Base-by-base conservation (phyloP, 257 asterid species). In the Henckelia pumila region DNA sequence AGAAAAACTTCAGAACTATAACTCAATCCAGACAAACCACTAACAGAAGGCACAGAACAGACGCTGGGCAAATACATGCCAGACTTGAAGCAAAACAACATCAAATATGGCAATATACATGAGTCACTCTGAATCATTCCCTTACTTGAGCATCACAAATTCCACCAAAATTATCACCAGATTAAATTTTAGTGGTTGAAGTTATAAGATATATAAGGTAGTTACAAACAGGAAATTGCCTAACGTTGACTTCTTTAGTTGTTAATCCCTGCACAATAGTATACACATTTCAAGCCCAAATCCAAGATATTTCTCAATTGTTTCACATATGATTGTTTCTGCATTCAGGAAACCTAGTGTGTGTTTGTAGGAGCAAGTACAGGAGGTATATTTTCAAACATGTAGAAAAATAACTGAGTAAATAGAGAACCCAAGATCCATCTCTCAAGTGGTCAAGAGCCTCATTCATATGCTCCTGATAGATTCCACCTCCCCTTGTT, bases 391-490 rank as follows among this genome's bases (percentile, higher is more conserved):
- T 56, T 71, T 33, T 61, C 37, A 59, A 66, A 66, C 35, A 64
- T 32, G 33, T 77, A 24, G 35, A 62, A 61, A 63, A 60, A 62
- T 40, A 23, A 14, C 23, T 25, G 61, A 40, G 11, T 25, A 24
- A 19, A 68, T 72, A 58, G 30, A 78, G 26, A 87, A 94, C 99
- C 99, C 99, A 94, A 64, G 82, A 95, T 79, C 99, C 99, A 59
- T 83, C 83, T 71, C 71, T 74, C 84, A 94, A 77, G 67, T 88
- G 87, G 57, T 85, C 96, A 77, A 91, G 93, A 71, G 96, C 96
- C 83, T 94, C 99, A 59, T 83, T 83, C 99, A 91, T 94, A 85
- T 89, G 95, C 67, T 91, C 93, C 77, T 94, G 99, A 80, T 91
- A 87, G 69, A 94, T 94, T 67, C 98, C 96, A 61, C 93, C 96